phyloP scores from a whole-genome alignment of 805 yeast species.

The Candida sithepensis region DNA sequence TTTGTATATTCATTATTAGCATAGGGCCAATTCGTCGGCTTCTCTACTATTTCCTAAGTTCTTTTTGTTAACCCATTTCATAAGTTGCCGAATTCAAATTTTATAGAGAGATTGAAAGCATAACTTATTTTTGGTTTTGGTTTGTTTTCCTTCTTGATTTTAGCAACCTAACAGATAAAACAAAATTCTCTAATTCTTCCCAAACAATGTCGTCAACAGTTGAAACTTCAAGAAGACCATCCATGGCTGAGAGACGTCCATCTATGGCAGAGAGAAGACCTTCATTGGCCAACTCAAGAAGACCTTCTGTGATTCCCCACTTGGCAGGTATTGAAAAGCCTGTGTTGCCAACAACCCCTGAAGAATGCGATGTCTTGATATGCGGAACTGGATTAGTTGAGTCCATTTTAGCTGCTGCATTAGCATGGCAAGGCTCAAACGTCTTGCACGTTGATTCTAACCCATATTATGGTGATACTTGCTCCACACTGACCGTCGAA shows the following conservation, averaged over 20 bases:
- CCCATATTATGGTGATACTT: conserved; percentile 82
- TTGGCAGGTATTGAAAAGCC: conserved; percentile 80
- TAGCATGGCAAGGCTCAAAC: conserved; percentile 97
- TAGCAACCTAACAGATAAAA: no score
- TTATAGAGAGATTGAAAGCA: neutral
- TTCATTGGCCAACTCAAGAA: conserved; percentile 26
- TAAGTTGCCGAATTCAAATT: neutral
- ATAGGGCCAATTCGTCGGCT: no score
- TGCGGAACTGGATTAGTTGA: conserved; percentile 92
- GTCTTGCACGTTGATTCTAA: conserved; percentile 88
- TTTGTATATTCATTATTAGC: no score
- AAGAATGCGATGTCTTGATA: conserved; percentile 81
- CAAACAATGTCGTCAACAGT: conserved; percentile 18
- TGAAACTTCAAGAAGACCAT: conserved; percentile 43
- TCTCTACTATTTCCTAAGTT: neutral
- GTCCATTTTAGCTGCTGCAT: conserved; percentile 84
- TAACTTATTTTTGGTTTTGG: no score
- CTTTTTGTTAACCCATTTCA: neutral
- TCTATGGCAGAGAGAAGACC: conserved; percentile 41
- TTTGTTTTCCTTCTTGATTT: no score
- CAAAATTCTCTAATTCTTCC: neutral
- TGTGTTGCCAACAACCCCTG: conserved; percentile 55
- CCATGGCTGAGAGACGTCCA: conserved; percentile 68
- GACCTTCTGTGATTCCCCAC: conserved; percentile 54
- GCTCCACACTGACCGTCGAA: conserved; percentile 82